Conservation (phyloP, 176 grass and related monocot genomes). For the Zizania latifolia region DNA sequence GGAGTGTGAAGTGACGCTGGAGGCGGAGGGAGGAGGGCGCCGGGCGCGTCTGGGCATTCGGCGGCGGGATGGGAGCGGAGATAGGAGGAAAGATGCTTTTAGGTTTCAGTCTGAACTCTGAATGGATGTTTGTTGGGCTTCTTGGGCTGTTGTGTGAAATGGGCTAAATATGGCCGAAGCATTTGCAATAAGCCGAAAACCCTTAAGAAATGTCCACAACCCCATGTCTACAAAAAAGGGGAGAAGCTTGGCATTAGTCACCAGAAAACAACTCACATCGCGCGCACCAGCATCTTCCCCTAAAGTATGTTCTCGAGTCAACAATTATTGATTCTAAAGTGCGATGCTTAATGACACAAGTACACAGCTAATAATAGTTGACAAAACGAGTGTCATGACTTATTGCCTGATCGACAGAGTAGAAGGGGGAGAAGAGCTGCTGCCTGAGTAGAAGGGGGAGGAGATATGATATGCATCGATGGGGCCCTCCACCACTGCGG, state of each 20-base stretch:
- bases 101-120: no score
- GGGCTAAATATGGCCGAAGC: constrained; percentile 47
- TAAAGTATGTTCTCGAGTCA: not conserved
- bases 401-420: not conserved
- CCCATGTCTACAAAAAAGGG: constrained; percentile 29
- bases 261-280: not conserved
- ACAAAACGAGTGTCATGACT: not conserved
- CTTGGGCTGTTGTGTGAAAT: no score
- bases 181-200: constrained; percentile 42
- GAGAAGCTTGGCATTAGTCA: not conserved
- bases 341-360: not conserved
- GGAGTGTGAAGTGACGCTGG: no score
- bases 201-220: constrained; percentile 40
- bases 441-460: no score
- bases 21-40: no score
- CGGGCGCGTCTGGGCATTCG: no score
- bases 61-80: no score
- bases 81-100: no score
- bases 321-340: not conserved
- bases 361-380: not conserved
- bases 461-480: no score
- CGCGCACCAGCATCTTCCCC: not conserved
- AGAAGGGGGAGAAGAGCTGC: no score
- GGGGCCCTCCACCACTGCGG: no score
- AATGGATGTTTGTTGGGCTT: no score